These are phyloP conservation scores for Chondrostereum purpureum DNA, from an alignment of 1,284 basidiomycete species.

Conservation along the genomic window DNA sequence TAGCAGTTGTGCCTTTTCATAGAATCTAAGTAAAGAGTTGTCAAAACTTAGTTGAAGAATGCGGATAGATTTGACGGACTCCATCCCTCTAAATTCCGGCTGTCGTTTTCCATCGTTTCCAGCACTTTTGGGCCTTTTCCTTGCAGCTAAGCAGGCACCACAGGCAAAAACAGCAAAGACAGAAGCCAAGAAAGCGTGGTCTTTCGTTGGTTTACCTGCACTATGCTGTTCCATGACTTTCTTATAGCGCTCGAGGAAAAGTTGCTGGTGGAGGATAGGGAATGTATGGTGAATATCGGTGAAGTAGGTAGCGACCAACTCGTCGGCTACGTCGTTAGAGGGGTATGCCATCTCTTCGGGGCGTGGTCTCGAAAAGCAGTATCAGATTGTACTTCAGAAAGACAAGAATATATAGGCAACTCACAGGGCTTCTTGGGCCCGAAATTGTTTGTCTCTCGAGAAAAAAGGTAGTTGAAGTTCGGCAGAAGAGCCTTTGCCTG, in stretches of 20 bases:
- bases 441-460: constrained; percentile 11
- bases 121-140: constrained; percentile 6
- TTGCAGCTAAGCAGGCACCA: constrained; percentile 12
- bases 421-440: constrained; percentile 12
- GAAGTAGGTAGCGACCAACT: constrained; percentile 16
- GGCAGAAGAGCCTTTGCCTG: constrained; percentile 3
- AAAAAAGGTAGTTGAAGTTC: constrained; percentile 16
- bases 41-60: background rate
- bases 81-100: constrained; percentile 13
- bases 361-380: constrained; percentile 9
- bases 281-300: constrained; percentile 15
- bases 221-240: constrained; percentile 12
- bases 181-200: constrained; percentile 12
- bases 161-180: constrained; percentile 18
- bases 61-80: constrained; percentile 11
- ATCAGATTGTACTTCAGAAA: background rate
- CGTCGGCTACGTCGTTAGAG: constrained; percentile 13
- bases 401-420: constrained; percentile 1
- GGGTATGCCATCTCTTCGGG: constrained; percentile 17
- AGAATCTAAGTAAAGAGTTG: constrained; percentile 9
- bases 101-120: constrained; percentile 1
- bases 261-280: constrained; percentile 16
- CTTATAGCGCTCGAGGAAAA: constrained; percentile 14
- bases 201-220: constrained; percentile 11
- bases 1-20: constrained; percentile 15